Base-by-base conservation (phyloP, 305 asterid species). In the Fraxinus ornus region DNA sequence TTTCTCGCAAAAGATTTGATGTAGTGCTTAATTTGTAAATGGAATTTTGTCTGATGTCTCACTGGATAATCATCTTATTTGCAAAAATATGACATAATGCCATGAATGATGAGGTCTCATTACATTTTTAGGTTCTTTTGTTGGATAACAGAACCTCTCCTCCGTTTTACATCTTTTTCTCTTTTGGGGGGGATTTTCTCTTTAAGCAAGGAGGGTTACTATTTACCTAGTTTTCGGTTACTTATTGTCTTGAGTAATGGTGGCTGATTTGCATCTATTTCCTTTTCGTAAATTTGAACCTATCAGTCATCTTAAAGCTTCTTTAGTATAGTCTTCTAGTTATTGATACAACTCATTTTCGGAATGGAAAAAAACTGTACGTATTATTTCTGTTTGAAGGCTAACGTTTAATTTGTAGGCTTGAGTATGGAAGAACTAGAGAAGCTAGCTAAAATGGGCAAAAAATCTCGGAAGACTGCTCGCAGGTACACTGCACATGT, bases 401-500 rank as follows among this genome's bases (percentile, higher is more conserved):
- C 30, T 7, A 2, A 66, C 55, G 28, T 79, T 78, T 36, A 39
- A 24, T 80, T 83, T 84, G 82, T 86, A 95, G 99, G 98, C 86
- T 84, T 94, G 83, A 91, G 93, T 71, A 30, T 30, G 33, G 93
- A 91, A 85, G 95, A 96, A 87, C 98, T 96, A 77, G 90, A 90
- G 88, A 89, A 84, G 86, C 89, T 94, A 52, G 97, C 99, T 78
- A 85, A 88, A 77, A 88, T 94, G 75, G 99, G 98, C 80, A 90
- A 26, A 76, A 87, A 90, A 84, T 97, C 93, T 81, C 89, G 89
- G 72, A 95, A 95, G 94, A 93, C 95, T 66, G 93, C 98, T 84
- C 92, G 94, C 22, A 88, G 98, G 84, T 98, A 95, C 89, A 95
- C 92, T 85, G 93, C 98, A 75, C 91, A 91, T 88, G 99, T 95